Evolutionary conservation across 306 rosid species (phyloP).

Genomic region (Pterocarpus santalinus): DNA sequence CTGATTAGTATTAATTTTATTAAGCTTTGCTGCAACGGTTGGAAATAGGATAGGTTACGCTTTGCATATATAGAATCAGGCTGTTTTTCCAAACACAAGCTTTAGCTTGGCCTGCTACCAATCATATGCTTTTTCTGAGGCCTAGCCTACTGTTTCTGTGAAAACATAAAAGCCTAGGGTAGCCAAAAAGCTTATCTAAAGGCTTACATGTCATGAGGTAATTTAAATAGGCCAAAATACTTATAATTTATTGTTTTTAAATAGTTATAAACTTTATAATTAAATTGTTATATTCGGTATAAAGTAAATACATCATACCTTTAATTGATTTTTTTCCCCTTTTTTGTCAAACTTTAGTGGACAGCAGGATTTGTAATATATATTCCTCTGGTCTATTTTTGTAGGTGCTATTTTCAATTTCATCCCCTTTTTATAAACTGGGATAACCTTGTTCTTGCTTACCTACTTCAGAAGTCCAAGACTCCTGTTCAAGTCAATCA

Average conservation of each 20-base stretch:
- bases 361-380: neutral
- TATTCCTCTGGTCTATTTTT: constrained; percentile 1
- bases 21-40: neutral
- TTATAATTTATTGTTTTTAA: too few relatives aligned
- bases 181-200: too few relatives aligned
- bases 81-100: neutral
- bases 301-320: neutral
- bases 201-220: too few relatives aligned
- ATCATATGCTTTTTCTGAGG: neutral
- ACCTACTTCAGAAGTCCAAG: neutral
- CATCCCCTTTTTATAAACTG: neutral
- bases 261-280: too few relatives aligned
- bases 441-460: constrained; percentile 10
- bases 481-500: neutral
- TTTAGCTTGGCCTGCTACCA: neutral
- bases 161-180: too few relatives aligned
- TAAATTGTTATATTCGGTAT: too few relatives aligned
- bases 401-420: constrained; percentile 14
- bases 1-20: neutral
- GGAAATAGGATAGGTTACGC: neutral
- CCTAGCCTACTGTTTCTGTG: too few relatives aligned
- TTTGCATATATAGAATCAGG: neutral
- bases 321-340: neutral
- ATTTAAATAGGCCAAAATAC: too few relatives aligned
- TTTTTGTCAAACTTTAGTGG: neutral